A percentile compares a stretch with the other conserved stretches of the same genome.
Conservation (phyloP, 2,329 filamentous ascomycete species). For the Paecilomyces formosus region DNA sequence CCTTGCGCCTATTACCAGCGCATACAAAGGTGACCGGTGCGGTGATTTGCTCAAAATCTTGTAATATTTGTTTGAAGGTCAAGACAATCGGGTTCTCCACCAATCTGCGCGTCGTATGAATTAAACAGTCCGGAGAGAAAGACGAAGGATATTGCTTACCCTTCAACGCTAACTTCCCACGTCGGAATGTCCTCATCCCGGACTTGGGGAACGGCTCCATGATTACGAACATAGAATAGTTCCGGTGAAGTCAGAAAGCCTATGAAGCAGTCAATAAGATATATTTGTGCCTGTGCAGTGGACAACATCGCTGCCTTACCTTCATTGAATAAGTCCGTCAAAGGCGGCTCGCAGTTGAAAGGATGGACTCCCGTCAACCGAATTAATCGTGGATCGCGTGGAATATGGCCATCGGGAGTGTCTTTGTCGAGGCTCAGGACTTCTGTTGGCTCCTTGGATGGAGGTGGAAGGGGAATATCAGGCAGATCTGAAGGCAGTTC, state of each 20-base stretch:
- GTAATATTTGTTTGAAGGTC: constrained; percentile 63
- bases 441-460: constrained; percentile 47
- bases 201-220: constrained; percentile 73
- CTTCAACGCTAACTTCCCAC: constrained; percentile 80
- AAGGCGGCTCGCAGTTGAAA: constrained; percentile 81
- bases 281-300: constrained; percentile 1
- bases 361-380: constrained; percentile 82
- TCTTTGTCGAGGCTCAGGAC: constrained; percentile 70
- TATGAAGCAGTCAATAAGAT: constrained; percentile 22
- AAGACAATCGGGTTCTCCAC: constrained; percentile 70
- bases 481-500: constrained; percentile 13
- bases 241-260: constrained; percentile 84
- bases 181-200: constrained; percentile 62
- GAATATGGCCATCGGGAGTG: constrained; percentile 76
- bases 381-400: constrained; percentile 73
- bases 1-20: constrained; percentile 84
- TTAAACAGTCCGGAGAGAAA: constrained; percentile 2
- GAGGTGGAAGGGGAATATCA: constrained; percentile 63
- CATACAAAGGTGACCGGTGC: constrained; percentile 85
- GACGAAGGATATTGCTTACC: constrained; percentile 30
- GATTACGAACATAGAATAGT: constrained; percentile 86
- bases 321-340: constrained; percentile 68
- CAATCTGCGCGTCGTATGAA: constrained; percentile 39
- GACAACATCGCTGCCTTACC: constrained; percentile 14
- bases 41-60: constrained; percentile 71